Base-by-base conservation (phyloP, 2,329 filamentous ascomycete genomes). In the Penicillium sclerotigenum region DNA sequence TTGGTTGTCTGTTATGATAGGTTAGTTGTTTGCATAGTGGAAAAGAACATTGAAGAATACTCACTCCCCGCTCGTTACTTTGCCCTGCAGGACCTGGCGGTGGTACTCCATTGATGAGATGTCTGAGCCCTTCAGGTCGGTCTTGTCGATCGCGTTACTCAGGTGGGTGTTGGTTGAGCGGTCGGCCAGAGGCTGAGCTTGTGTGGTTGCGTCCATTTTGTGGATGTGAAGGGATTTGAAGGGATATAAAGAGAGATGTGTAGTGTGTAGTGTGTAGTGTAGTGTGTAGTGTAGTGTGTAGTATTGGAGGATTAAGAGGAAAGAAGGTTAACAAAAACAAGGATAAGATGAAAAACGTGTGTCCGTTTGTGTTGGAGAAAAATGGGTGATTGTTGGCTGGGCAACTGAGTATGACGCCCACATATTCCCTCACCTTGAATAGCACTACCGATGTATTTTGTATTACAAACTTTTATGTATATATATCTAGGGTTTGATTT, bases 91-190 rank as follows among this genome's bases (percentile, higher is more conserved):
- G 1, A 73, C 65, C 57, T 76, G 71, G 14, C 76, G 71, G 52
- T 78, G 76, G 42, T 77, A 72, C 6, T 78, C 76, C 73, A 78
- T 73, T 26, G 74, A 75, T 40, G 69, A 65, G 18, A 70, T 54
- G 46, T 68, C 69, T 8, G 59, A 60, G n/a, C 63, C 56, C 62
- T 75, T 75, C 36, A 72, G 56, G 46, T 74, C 71, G 47, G 65
- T 62, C 57, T 68, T 67, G 56, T 69, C 65, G 47, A 54, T 57
- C 26, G 57, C 61, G 40, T 59, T 62, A 52, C 55, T 48, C 54
- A 75, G 65, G 58, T 74, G 73, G 34, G 73, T 76, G 66, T 77
- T 77, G 60, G 74, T 75, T 22, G 74, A 68, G 54, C 74, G 74
- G 61, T 73, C 71, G 45, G 71, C 64, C 51, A 76, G 70, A 47